Evolutionary conservation across 2,329 filamentous ascomycete species (phyloP).

Genomic region (Lachnellula subtilissima): DNA sequence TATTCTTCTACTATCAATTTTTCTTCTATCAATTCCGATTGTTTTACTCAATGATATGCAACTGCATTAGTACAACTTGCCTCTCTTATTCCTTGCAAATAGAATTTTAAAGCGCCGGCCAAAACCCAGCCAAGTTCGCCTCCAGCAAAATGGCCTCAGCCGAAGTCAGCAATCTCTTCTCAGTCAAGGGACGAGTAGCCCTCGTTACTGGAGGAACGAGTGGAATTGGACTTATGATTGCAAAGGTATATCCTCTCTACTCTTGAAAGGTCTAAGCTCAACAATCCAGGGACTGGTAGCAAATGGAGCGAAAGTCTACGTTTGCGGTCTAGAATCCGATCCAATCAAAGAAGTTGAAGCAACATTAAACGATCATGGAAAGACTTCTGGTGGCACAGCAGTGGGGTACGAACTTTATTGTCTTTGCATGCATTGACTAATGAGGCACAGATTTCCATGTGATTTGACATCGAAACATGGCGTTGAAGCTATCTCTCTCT

Average conservation of each 20-base stretch:
- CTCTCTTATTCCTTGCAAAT: too few species aligned
- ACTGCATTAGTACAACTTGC: too few species aligned
- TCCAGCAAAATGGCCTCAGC: constrained; percentile 34
- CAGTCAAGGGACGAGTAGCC: constrained; percentile 40
- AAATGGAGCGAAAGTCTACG: constrained; percentile 44
- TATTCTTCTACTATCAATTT: too few species aligned
- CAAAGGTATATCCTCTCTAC: constrained; percentile 30
- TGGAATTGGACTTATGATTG: constrained; percentile 44
- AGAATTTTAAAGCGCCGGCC: too few species aligned
- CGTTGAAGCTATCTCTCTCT: constrained; percentile 33
- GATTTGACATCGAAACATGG: constrained; percentile 39
- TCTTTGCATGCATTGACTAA: constrained; percentile 1
- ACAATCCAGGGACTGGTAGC: constrained; percentile 36
- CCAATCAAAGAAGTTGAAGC: constrained; percentile 36
- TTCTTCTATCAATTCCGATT: too few species aligned
- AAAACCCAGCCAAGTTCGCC: neutral
- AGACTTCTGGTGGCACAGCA: constrained; percentile 34
- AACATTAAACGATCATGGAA: constrained; percentile 37
- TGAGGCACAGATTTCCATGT: constrained; percentile 28
- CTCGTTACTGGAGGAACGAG: constrained; percentile 42
- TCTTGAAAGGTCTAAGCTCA: neutral
- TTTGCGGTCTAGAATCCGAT: constrained; percentile 38
- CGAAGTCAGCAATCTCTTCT: constrained; percentile 42
- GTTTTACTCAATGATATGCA: too few species aligned
- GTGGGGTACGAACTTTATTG: constrained; percentile 30